Conservation (phyloP, 441 rosid genomes). For the Arabidopsis hybrid region DNA sequence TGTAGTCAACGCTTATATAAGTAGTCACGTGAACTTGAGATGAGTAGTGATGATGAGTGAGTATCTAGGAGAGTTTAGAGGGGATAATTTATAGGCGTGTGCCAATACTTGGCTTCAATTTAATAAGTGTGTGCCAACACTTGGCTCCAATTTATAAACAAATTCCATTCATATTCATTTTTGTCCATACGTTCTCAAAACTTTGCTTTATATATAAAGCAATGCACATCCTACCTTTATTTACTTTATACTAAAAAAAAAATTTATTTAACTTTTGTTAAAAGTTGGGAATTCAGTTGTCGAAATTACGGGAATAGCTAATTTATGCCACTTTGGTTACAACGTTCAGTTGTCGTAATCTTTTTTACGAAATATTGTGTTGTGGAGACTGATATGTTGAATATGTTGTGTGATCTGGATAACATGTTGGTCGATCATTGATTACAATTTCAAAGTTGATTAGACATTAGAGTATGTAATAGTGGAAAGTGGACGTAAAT, state of each 20-base stretch:
- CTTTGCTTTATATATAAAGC: constrained; percentile 34
- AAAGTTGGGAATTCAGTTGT: constrained; percentile 5
- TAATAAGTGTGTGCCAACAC: constrained; percentile 40
- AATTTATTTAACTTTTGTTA: not conserved
- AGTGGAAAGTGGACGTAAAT: too few species aligned
- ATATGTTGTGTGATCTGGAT: not conserved
- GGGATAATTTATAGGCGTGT: constrained; percentile 36
- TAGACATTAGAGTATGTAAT: too few species aligned
- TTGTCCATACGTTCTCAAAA: constrained; percentile 31
- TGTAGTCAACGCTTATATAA: constrained; percentile 28
- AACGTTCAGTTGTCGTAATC: not conserved
- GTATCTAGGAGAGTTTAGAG: constrained; percentile 18
- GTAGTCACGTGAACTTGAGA: constrained; percentile 42
- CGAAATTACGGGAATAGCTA: not conserved
- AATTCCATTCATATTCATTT: constrained; percentile 37
- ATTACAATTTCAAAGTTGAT: too few species aligned
- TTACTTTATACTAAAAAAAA: constrained; percentile 17
- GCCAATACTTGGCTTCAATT: constrained; percentile 42
- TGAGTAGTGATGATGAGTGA: constrained; percentile 11
- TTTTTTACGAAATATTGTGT: not conserved
- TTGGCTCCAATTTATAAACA: constrained; percentile 42
- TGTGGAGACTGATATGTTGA: not conserved
- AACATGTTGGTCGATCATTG: too few species aligned
- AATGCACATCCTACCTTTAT: constrained; percentile 30
- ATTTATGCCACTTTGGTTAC: constrained; percentile 10